Evolutionary conservation across 371 early-diverging fungal species (phyloP), one percentile per base, ranked within the genome.

Genomic region (Mucor circinelloides): DNA sequence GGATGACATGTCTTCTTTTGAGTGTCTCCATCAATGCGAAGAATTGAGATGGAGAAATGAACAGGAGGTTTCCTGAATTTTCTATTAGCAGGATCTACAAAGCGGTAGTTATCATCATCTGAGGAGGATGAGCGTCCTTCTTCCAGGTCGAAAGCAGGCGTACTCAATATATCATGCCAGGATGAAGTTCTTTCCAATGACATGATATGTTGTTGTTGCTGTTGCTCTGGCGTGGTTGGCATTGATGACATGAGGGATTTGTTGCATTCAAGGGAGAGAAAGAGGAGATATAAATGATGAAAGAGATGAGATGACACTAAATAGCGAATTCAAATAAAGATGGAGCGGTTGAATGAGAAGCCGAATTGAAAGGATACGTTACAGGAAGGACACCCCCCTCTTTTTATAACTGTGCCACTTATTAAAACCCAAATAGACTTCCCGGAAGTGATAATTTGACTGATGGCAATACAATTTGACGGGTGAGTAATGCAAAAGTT

Each of bases 1-100:
- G 82, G 82, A 31, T 73, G 67, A 30, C 74, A 75, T 7, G 60
- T 67, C 36, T 34, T 63, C 56, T 64, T 46, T 6, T 40, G 30
- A 34, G 34, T 23, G 23, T 67, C 40, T 8, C 68, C 68, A 57
- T 71, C 72, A 34, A 67, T 67, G 19, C 57, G 36, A 6, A 27
- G 55, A 23, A 71, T 34, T 36, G 55, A 21, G 10, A 67, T 54
- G 31, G 67, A 67, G 34, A 71, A 71, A 13, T 64, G 57, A 4
- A 48, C 23, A 30, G 72, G 72, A 28, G 72, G 68, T 42, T 71
- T 71, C 55, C 68, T 59, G 25, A 67, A 71, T 17, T 64, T 67
- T 60, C 72, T 52, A 48, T 67, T 55, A 5, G 56, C 38, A 19
- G 46, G 36, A 38, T 67, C 52, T 7, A 67, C 72, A 46, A 44